Percentiles rank a stretch among this genome's conserved stretches.
phyloP scores from a whole-genome alignment of 148 eudicot genomes.

The Fallopia convolvulus region DNA sequence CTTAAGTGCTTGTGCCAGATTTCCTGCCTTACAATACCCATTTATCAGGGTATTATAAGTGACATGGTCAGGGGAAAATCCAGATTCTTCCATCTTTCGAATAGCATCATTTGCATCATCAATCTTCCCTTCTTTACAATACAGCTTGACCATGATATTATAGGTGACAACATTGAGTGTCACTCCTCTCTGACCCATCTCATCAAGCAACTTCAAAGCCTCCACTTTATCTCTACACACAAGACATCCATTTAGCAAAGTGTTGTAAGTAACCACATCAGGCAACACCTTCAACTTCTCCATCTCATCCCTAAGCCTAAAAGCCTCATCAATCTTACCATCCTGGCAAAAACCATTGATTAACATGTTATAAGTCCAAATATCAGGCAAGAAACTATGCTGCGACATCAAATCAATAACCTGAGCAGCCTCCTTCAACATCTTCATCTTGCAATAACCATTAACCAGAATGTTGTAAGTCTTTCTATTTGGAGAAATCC shows the following conservation, averaged over 20 bases:
- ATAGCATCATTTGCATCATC: slow-evolving; percentile 41
- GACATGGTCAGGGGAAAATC: slow-evolving; percentile 47
- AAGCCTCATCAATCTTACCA: slow-evolving; percentile 58
- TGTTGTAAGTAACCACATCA: slow-evolving; percentile 66
- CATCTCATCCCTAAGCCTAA: slow-evolving; percentile 56
- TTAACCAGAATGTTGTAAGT: slow-evolving; percentile 67
- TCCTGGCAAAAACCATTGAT: slow-evolving; percentile 51
- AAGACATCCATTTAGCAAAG: slow-evolving; percentile 57
- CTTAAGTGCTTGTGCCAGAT: slow-evolving; percentile 51
- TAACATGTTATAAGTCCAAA: slow-evolving; percentile 74
- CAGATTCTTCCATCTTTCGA: slow-evolving; percentile 47
- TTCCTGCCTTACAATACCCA: slow-evolving; percentile 55
- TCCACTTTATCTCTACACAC: slow-evolving; percentile 25
- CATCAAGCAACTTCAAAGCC: slow-evolving; percentile 50
- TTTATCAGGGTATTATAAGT: slow-evolving; percentile 75
- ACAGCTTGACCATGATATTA: slow-evolving; percentile 68
- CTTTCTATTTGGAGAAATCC: slow-evolving; percentile 42
- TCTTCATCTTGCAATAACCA: slow-evolving; percentile 79
- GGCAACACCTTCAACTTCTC: slow-evolving; percentile 42
- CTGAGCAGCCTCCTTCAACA: slow-evolving; percentile 60
- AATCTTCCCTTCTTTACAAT: slow-evolving; percentile 54
- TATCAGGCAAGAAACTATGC: slow-evolving; percentile 50
- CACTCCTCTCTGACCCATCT: slow-evolving; percentile 58
- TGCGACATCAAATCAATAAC: slow-evolving; percentile 63
- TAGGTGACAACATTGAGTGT: slow-evolving; percentile 40